Evolutionary conservation across 768 basidiomycete species (phyloP), one percentile per base, ranked within the genome.

Genomic region (Leccinum rimulosum): DNA sequence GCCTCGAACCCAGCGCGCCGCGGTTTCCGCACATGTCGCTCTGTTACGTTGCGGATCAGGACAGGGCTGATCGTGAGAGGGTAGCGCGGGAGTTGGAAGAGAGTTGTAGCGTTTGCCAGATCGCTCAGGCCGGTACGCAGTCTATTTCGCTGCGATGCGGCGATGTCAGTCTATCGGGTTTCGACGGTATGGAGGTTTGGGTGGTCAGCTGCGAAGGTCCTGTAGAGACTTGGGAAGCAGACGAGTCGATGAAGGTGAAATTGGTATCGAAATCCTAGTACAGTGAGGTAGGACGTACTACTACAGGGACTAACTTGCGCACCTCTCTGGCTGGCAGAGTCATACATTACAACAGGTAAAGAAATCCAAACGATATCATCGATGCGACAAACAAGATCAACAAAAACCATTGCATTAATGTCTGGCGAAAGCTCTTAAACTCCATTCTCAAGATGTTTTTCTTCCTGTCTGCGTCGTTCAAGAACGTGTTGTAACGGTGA

Each of bases 1-100:
- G 69, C 5, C 58, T 80, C 8, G 73, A 79, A 25, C 77, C 81
- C 2, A 65, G 66, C 3, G 84, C 87, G 1, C 87, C 88, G 0
- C 71, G 76, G 36, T 88, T 83, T 61, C 87, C 89, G 7, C 91
- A 93, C 69, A 61, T 91, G 61, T 92, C 91, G 36, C 64, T 93
- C 59, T 86, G 82, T 66, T 93, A 93, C 67, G 84, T 91, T 59
- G 77, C 76, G 28, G 84, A 91, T 58, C 77, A 79, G n/a, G 89
- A 91, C 61, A 79, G 79, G 4, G 66, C 11, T 19, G 81, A 87
- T 70, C 82, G 89, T 48, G 73, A 75, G 22, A 76, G 67, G 61
- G 81, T 80, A 45, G 76, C 79, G 40, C 71, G 77, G 28, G 74
- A 75, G 60, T 72, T 88, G 64, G 64, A 71, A 60, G 66, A 72